phyloP scores from a whole-genome alignment of 805 yeast species.

The Dipodascopsis tothii region DNA sequence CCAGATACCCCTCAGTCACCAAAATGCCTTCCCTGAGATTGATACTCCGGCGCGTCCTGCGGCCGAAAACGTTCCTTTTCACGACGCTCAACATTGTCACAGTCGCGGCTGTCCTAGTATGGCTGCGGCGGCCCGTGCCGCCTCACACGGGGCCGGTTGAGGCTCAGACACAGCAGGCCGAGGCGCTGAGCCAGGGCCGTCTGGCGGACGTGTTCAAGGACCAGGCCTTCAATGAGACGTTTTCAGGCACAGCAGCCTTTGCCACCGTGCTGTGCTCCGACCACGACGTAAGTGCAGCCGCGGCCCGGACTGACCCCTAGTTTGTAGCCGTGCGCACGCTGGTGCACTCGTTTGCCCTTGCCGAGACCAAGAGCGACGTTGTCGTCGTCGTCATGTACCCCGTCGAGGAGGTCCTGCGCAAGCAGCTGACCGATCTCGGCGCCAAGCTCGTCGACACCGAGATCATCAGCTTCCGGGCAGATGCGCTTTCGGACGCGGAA shows the following conservation, averaged over 20 bases:
- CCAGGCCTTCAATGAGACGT: not conserved
- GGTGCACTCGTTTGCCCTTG: slow-evolving; percentile 13
- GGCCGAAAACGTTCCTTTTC: no score
- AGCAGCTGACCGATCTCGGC: slow-evolving; percentile 12
- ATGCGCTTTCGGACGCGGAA: slow-evolving; percentile 5
- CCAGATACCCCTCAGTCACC: no score
- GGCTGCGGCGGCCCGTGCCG: no score
- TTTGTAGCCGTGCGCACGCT: slow-evolving; percentile 11
- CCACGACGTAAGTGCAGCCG: slow-evolving; percentile 15
- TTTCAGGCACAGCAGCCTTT: slow-evolving; percentile 16
- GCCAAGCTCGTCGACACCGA: slow-evolving; percentile 19
- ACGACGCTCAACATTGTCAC: no score
- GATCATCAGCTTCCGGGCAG: slow-evolving; percentile 6
- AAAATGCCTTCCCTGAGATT: no score
- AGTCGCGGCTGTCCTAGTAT: no score
- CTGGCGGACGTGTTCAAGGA: no score
- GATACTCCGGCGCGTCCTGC: no score
- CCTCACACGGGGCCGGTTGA: no score
- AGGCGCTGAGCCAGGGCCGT: no score
- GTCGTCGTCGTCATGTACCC: slow-evolving; percentile 13
- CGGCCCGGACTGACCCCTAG: slow-evolving; percentile 4
- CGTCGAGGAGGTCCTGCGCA: slow-evolving; percentile 8
- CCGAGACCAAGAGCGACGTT: slow-evolving; percentile 9
- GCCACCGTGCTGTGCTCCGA: slow-evolving; percentile 11
- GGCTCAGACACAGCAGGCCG: no score